These are phyloP conservation scores for Rhodotorula kratochvilovae DNA, from an alignment of 768 basidiomycete genomes.

Conservation along the genomic window DNA sequence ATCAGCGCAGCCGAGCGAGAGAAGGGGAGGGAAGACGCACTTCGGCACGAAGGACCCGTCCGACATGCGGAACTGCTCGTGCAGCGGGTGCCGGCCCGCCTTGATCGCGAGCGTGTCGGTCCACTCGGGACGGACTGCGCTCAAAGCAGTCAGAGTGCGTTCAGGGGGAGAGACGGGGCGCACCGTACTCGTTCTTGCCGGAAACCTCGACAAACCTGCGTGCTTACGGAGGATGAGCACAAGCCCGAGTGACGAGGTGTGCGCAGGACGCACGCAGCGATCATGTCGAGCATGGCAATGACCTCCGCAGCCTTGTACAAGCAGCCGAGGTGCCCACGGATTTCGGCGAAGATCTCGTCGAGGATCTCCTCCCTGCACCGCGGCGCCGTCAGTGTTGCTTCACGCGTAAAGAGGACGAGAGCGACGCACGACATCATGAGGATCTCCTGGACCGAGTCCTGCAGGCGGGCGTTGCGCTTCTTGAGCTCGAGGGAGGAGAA, in stretches of 20 bases:
- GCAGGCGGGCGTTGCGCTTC: slow-evolving; percentile 62
- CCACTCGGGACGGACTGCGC: slow-evolving; percentile 79
- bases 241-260: background rate
- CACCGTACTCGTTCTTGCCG: slow-evolving; percentile 30
- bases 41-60: slow-evolving; percentile 39
- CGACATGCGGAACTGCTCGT: slow-evolving; percentile 62
- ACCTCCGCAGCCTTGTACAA: slow-evolving; percentile 90
- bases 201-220: slow-evolving; percentile 35
- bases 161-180: slow-evolving; percentile 37
- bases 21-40: slow-evolving; percentile 13
- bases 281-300: slow-evolving; percentile 80
- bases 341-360: slow-evolving; percentile 65
- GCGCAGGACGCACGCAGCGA: slow-evolving; percentile 71
- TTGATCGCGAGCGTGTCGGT: slow-evolving; percentile 86
- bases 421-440: slow-evolving; percentile 77
- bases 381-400: background rate
- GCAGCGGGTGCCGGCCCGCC: slow-evolving; percentile 77
- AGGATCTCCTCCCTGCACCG: slow-evolving; percentile 59
- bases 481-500: slow-evolving; percentile 41
- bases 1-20: background rate
- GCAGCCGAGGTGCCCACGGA: slow-evolving; percentile 67
- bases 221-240: background rate
- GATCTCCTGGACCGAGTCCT: slow-evolving; percentile 84
- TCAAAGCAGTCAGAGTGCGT: background rate
- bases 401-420: slow-evolving; percentile 42